Percentiles rank a stretch among this genome's conserved stretches.
Evolutionary conservation across 2,329 filamentous ascomycete genomes (phyloP).

Genomic region (Oidium heveae): DNA sequence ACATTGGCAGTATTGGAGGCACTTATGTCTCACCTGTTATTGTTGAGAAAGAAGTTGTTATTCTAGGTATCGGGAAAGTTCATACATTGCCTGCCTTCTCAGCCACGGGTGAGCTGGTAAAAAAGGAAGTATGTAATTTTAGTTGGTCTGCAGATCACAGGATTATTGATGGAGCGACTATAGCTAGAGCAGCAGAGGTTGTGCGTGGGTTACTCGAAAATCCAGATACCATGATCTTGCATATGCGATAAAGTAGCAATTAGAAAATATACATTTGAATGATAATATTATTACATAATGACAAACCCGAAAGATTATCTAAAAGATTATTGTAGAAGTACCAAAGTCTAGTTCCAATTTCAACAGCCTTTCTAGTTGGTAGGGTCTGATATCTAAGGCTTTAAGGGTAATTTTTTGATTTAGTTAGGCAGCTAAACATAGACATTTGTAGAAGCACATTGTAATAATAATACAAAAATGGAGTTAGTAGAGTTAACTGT

Average conservation of each 20-base stretch:
- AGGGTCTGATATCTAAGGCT: too few species aligned
- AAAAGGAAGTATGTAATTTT: conserved; percentile 63
- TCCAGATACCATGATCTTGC: conserved; percentile 67
- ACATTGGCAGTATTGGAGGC: conserved; percentile 86
- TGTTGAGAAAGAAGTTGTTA: conserved; percentile 73
- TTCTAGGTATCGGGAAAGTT: conserved; percentile 67
- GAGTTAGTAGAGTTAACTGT: too few species aligned
- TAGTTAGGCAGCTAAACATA: too few species aligned
- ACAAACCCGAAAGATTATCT: too few species aligned
- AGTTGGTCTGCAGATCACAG: conserved; percentile 95
- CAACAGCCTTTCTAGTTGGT: too few species aligned
- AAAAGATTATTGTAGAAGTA: too few species aligned
- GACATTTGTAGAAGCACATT: too few species aligned
- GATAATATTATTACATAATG: too few species aligned
- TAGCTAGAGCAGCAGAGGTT: conserved; percentile 69
- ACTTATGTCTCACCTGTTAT: conserved; percentile 82
- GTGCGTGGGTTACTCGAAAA: conserved; percentile 59
- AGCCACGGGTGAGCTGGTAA: conserved; percentile 28
- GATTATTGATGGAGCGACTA: conserved; percentile 81
- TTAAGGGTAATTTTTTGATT: too few species aligned
- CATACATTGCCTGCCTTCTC: conserved; percentile 59
- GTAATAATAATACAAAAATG: too few species aligned
- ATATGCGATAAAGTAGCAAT: conserved; percentile 33
- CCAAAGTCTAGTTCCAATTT: too few species aligned
- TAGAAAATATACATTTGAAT: too few species aligned